phyloP scores from a whole-genome alignment of 169 alveolate species.

The Perkinsus olseni region DNA sequence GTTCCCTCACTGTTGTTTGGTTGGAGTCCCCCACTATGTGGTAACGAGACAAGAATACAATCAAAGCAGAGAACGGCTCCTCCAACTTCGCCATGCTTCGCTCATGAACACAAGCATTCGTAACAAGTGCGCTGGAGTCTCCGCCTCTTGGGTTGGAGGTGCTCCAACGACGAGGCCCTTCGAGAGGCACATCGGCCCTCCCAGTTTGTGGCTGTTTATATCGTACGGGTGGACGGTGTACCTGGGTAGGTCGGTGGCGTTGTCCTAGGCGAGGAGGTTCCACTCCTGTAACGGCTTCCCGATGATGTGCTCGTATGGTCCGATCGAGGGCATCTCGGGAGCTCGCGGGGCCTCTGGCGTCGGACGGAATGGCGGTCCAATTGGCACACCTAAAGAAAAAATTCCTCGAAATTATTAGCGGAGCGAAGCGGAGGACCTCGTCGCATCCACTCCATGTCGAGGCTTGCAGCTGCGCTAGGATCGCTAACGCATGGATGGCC shows the following conservation, averaged over 20 bases:
- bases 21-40: too few species aligned
- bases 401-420: background rate
- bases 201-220: background rate
- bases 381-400: background rate
- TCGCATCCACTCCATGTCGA: background rate
- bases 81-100: too few species aligned
- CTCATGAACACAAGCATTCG: too few species aligned
- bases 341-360: background rate
- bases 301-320: background rate
- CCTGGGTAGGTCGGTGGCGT: background rate
- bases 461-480: background rate
- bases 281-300: background rate
- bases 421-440: background rate
- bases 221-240: background rate
- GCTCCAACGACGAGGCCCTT: background rate
- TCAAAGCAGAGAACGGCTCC: too few species aligned
- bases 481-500: background rate
- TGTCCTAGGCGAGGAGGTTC: too few species aligned
- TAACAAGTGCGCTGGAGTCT: too few species aligned
- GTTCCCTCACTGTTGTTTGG: too few species aligned
- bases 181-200: background rate
- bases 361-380: background rate
- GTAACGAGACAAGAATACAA: too few species aligned
- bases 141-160: too few species aligned
- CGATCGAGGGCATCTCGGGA: background rate